Percentiles rank a stretch among this genome's conserved stretches.
Evolutionary conservation across 331 rosid genomes (phyloP).

Genomic region (Malus hybrid): DNA sequence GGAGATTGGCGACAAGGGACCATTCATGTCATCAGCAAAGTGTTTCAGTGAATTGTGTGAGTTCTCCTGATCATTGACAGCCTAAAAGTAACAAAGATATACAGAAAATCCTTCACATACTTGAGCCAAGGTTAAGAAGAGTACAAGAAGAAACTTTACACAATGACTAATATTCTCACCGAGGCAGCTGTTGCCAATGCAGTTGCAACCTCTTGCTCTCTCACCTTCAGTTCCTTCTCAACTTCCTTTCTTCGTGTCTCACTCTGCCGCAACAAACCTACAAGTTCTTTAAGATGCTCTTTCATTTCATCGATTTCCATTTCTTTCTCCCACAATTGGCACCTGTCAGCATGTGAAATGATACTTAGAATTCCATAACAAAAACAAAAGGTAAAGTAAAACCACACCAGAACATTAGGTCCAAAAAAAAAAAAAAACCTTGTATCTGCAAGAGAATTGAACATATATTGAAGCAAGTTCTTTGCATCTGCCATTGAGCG

Average conservation of each 20-base stretch:
- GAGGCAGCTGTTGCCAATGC: constrained; percentile 69
- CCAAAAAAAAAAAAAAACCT: constrained; percentile 36
- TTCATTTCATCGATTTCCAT: constrained; percentile 91
- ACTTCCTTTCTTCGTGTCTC: constrained; percentile 86
- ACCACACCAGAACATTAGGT: not conserved
- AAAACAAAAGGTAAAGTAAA: not conserved
- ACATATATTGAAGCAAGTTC: constrained; percentile 92
- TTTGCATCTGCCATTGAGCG: constrained; percentile 99
- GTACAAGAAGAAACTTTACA: not conserved
- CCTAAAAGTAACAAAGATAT: constrained; percentile 17
- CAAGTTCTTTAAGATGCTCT: constrained; percentile 96
- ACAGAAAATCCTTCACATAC: not conserved
- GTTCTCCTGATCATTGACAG: constrained; percentile 45
- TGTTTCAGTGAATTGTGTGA: constrained; percentile 62
- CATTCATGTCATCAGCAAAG: constrained; percentile 53
- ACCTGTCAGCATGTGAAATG: constrained; percentile 40
- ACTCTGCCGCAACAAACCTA: constrained; percentile 88
- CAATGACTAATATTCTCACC: constrained; percentile 38
- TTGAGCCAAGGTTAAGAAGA: constrained; percentile 1
- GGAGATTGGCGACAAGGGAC: constrained; percentile 67
- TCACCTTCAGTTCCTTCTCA: constrained; percentile 81
- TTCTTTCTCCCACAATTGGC: constrained; percentile 94
- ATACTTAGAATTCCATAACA: not conserved
- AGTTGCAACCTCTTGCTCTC: constrained; percentile 70
- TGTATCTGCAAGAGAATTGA: constrained; percentile 78